phyloP scores from a whole-genome alignment of 2,329 filamentous ascomycete genomes.

The Daldinia sp. region DNA sequence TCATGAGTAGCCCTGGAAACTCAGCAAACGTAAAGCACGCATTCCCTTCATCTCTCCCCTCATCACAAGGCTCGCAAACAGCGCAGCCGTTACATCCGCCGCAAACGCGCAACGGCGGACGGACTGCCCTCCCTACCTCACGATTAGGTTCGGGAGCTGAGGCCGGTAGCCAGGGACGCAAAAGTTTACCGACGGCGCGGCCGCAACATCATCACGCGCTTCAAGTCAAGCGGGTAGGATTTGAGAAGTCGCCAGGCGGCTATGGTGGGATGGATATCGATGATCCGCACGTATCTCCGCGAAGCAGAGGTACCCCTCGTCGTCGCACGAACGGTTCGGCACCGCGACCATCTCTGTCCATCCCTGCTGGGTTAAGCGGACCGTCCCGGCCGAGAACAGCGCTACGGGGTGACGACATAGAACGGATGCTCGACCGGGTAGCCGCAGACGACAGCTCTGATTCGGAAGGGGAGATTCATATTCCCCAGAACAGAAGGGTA shows the following conservation, averaged over 20 bases:
- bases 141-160: conserved; percentile 47
- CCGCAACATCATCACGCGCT: conserved; percentile 52
- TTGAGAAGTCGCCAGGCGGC: conserved; percentile 60
- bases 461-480: conserved; percentile 68
- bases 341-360: conserved; percentile 55
- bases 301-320: conserved; percentile 57
- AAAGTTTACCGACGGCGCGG: conserved; percentile 64
- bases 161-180: conserved; percentile 57
- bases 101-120: conserved; percentile 48
- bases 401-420: conserved; percentile 68
- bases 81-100: conserved; percentile 56
- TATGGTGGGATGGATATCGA: conserved; percentile 64
- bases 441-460: conserved; percentile 66
- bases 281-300: conserved; percentile 53
- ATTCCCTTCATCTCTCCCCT: conserved; percentile 56
- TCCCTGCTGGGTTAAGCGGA: conserved; percentile 63
- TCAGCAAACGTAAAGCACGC: conserved; percentile 71
- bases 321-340: conserved; percentile 58
- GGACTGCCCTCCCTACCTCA: conserved; percentile 61
- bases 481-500: conserved; percentile 54
- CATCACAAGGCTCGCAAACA: conserved; percentile 53
- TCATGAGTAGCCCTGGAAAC: conserved; percentile 84
- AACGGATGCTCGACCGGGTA: conserved; percentile 68
- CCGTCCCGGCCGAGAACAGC: conserved; percentile 56
- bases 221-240: conserved; percentile 59